phyloP scores from a whole-genome alignment of 2,329 filamentous ascomycete genomes.

The Cercospora sp. region DNA sequence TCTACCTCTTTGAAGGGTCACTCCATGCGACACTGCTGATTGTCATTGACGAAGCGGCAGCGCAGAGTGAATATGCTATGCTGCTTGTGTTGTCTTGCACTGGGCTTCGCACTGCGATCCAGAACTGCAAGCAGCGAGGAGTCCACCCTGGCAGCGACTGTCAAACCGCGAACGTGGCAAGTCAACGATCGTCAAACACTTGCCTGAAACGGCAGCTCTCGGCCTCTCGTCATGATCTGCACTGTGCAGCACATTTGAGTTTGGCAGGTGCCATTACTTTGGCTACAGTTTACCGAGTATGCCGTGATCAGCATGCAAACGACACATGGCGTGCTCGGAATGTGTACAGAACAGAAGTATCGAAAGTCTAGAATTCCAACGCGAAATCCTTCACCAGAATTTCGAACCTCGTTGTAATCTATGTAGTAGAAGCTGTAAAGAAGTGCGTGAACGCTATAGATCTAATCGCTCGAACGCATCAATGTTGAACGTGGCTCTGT shows the following conservation, averaged over 20 bases:
- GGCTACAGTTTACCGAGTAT: not conserved
- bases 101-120: not conserved
- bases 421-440: not conserved
- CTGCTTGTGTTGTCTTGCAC: not conserved
- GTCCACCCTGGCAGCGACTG: not conserved
- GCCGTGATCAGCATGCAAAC: slow-evolving; percentile 1
- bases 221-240: slow-evolving; percentile 9
- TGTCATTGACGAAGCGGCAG: not conserved
- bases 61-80: not conserved
- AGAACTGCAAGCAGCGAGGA: not conserved
- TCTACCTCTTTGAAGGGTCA: not conserved
- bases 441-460: not conserved
- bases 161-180: not conserved
- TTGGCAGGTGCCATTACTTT: not conserved
- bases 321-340: not conserved
- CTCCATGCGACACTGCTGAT: not conserved
- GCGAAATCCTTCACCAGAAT: not conserved
- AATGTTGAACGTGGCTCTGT: not conserved
- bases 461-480: slow-evolving; percentile 1
- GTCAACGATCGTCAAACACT: not conserved
- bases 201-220: not conserved
- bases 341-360: not conserved
- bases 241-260: not conserved
- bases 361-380: not conserved
- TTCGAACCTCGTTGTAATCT: not conserved